Percentiles rank a stretch among this genome's conserved stretches.
phyloP scores from a whole-genome alignment of 208 protist species.

The Entamoeba histolytica region DNA sequence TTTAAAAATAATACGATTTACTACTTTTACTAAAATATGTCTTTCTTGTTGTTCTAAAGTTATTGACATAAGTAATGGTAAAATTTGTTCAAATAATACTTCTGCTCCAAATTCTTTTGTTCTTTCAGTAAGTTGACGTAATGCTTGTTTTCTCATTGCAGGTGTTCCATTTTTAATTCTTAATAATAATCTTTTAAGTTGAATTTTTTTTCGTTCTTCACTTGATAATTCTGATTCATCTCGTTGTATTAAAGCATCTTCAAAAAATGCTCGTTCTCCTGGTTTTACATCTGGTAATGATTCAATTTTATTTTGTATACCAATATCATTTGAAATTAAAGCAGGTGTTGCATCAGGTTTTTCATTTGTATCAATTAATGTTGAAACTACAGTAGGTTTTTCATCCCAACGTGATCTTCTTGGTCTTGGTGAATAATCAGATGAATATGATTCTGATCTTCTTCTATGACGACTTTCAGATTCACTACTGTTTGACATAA shows the following conservation, averaged over 20 bases:
- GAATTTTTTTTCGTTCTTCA: background rate
- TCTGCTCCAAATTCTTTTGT: conserved; percentile 77
- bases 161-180: conserved; percentile 95
- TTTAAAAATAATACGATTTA: conserved; percentile 88
- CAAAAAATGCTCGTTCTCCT: background rate
- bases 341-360: background rate
- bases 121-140: conserved; percentile 84
- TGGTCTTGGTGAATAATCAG: background rate
- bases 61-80: conserved; percentile 78
- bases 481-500: background rate
- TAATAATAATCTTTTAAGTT: conserved; percentile 81
- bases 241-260: background rate
- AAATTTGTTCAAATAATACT: conserved; percentile 83
- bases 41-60: conserved; percentile 84
- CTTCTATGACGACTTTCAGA: background rate
- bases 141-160: conserved; percentile 70
- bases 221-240: background rate
- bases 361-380: background rate
- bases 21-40: conserved; percentile 84
- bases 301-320: background rate
- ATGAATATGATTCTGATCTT: background rate
- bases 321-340: background rate
- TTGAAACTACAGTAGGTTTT: background rate
- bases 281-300: background rate
- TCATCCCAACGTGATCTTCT: background rate